These are phyloP conservation scores for Botrytis elliptica DNA, from an alignment of 2,329 filamentous ascomycete genomes.

Conservation along the genomic window DNA sequence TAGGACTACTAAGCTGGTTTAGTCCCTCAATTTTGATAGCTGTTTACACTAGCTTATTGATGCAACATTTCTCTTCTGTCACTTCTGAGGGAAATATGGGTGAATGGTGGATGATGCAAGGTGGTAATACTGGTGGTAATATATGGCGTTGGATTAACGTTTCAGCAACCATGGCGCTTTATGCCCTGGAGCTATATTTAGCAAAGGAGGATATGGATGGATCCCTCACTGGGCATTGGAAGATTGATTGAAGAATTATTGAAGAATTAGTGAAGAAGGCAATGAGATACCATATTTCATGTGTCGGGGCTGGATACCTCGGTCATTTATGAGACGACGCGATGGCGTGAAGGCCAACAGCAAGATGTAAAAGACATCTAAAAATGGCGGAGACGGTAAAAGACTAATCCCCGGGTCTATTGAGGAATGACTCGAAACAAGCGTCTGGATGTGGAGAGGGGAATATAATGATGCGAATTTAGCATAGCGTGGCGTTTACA, in stretches of 20 bases:
- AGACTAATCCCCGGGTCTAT: neutral
- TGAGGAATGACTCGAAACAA: neutral
- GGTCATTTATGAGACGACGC: neutral
- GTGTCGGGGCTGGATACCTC: constrained; percentile 16
- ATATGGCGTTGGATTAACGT: constrained; percentile 94
- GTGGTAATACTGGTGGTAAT: constrained; percentile 79
- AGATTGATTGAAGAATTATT: constrained; percentile 73
- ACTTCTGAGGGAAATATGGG: constrained; percentile 60
- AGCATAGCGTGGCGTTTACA: constrained; percentile 21
- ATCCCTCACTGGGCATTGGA: constrained; percentile 79
- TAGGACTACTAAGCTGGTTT: constrained; percentile 89
- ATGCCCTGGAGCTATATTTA: constrained; percentile 86
- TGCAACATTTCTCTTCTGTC: constrained; percentile 89
- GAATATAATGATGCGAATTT: constrained; percentile 15
- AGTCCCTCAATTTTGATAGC: constrained; percentile 92
- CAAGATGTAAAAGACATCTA: constrained; percentile 10
- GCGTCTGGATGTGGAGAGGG: neutral
- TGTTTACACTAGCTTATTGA: constrained; percentile 90
- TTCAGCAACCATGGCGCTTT: constrained; percentile 82
- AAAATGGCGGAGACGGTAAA: neutral
- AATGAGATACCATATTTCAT: constrained; percentile 17
- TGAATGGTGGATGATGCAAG: constrained; percentile 82
- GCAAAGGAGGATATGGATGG: constrained; percentile 78
- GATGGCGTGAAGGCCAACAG: neutral
- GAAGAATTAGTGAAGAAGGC: constrained; percentile 40